These are phyloP conservation scores for Rhizoctonia solani DNA, from an alignment of 1,284 basidiomycete species.

Conservation along the genomic window DNA sequence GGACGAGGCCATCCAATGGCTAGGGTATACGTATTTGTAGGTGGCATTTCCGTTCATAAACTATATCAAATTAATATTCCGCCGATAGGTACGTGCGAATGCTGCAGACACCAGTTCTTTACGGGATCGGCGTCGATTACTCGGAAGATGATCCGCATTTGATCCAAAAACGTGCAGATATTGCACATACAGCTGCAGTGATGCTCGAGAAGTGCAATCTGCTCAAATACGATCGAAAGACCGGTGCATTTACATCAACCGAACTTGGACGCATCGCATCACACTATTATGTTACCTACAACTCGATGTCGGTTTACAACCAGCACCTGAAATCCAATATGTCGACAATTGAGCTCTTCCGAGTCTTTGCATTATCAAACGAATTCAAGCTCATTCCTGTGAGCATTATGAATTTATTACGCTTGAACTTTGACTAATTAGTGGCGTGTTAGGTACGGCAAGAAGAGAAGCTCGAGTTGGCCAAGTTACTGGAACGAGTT, in stretches of 20 bases:
- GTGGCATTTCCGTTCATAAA: conserved; percentile 44
- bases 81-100: conserved; percentile 85
- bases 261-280: conserved; percentile 95
- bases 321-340: conserved; percentile 90
- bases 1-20: conserved; percentile 97
- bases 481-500: conserved; percentile 92
- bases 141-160: conserved; percentile 82
- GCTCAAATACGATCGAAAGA: conserved; percentile 89
- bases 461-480: conserved; percentile 87
- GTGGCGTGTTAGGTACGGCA: conserved; percentile 57
- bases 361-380: conserved; percentile 94
- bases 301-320: conserved; percentile 96
- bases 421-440: background rate
- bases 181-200: conserved; percentile 91
- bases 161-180: conserved; percentile 93
- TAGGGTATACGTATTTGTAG: conserved; percentile 91
- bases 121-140: conserved; percentile 90
- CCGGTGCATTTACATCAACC: conserved; percentile 87
- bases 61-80: conserved; percentile 17
- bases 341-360: conserved; percentile 89
- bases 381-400: conserved; percentile 97
- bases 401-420: conserved; percentile 38
- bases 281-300: conserved; percentile 95
- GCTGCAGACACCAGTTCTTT: conserved; percentile 88
- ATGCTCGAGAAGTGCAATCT: conserved; percentile 93